These are phyloP conservation scores for Lactarius evosmus DNA, from an alignment of 768 basidiomycete genomes.

Conservation along the genomic window DNA sequence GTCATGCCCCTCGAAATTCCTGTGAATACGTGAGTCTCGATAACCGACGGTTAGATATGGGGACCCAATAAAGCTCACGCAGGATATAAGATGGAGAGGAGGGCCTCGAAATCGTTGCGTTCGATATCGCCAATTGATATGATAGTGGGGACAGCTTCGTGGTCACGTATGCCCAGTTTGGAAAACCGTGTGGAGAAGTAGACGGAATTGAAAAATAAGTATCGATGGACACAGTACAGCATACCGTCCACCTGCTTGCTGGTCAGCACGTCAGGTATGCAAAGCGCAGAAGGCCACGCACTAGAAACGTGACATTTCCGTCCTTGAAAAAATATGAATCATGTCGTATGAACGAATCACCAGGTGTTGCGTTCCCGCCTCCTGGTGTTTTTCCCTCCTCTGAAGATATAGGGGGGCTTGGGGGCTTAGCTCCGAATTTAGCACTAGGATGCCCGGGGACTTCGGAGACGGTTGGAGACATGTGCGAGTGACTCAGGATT, in stretches of 20 bases:
- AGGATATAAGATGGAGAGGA: conserved; percentile 28
- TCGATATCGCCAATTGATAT: conserved; percentile 16
- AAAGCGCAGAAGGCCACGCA: not conserved
- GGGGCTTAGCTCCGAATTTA: not conserved
- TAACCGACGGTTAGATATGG: not conserved
- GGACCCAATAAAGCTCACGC: conserved; percentile 9
- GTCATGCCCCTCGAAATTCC: not conserved
- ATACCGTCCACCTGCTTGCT: conserved; percentile 17
- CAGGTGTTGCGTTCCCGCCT: not conserved
- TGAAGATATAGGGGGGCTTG: not conserved
- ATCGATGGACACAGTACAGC: conserved; percentile 24
- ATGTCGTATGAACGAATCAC: conserved; percentile 12
- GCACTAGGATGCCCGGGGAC: not conserved
- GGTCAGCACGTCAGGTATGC: not conserved
- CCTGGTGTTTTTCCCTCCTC: not conserved
- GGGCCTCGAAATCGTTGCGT: conserved; percentile 23
- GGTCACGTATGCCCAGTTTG: conserved; percentile 13
- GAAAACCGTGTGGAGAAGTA: conserved; percentile 20
- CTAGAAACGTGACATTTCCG: conserved; percentile 25
- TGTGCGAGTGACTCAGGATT: not conserved
- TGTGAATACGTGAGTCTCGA: not conserved
- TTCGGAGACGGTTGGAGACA: not conserved
- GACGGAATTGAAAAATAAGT: conserved; percentile 23
- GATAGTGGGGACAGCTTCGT: conserved; percentile 16
- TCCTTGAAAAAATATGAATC: conserved; percentile 23